Percentiles rank a stretch among this genome's conserved stretches.
These are phyloP conservation scores for Cadophora sp. DNA, from an alignment of 2,329 filamentous ascomycete species.

Conservation along the genomic window DNA sequence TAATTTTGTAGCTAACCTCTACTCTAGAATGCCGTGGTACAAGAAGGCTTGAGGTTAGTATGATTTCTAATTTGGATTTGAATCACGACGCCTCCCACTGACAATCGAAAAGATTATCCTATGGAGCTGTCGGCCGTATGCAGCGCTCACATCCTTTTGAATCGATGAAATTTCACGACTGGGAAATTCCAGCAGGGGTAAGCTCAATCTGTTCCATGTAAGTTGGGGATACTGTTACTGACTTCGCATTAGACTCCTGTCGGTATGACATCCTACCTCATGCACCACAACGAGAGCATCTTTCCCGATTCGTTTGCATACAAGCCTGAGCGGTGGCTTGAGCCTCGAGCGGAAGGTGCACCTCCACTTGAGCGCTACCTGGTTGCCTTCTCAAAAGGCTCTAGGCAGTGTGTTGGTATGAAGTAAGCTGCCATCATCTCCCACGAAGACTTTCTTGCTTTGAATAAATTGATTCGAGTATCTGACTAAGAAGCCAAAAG, in stretches of 20 bases:
- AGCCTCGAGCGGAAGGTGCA: conserved; percentile 38
- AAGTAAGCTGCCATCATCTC: conserved; percentile 26
- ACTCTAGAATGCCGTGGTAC: conserved; percentile 10
- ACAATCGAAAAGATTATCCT: conserved; percentile 30
- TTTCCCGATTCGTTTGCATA: conserved; percentile 30
- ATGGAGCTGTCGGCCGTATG: conserved; percentile 28
- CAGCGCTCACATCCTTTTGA: conserved; percentile 26
- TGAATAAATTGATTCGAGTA: too few species aligned
- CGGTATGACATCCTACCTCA: conserved; percentile 33
- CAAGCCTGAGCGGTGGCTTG: conserved; percentile 37
- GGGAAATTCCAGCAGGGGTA: conserved; percentile 29
- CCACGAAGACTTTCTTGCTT: too few species aligned
- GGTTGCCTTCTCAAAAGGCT: conserved; percentile 35
- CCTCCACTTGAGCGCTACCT: conserved; percentile 32
- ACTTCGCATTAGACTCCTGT: conserved; percentile 43
- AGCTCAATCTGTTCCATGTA: not conserved
- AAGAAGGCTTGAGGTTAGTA: conserved; percentile 20
- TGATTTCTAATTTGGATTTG: too few species aligned
- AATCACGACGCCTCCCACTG: not conserved
- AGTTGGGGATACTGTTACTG: not conserved
- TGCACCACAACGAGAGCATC: conserved; percentile 33
- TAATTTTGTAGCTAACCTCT: not conserved
- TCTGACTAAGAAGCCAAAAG: conserved; percentile 10
- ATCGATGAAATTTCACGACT: conserved; percentile 24
- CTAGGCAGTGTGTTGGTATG: conserved; percentile 37